Evolutionary conservation across 2,329 filamentous ascomycete genomes (phyloP), one percentile per base, ranked within the genome.

Genomic region (Rhynchosporium graminicola): DNA sequence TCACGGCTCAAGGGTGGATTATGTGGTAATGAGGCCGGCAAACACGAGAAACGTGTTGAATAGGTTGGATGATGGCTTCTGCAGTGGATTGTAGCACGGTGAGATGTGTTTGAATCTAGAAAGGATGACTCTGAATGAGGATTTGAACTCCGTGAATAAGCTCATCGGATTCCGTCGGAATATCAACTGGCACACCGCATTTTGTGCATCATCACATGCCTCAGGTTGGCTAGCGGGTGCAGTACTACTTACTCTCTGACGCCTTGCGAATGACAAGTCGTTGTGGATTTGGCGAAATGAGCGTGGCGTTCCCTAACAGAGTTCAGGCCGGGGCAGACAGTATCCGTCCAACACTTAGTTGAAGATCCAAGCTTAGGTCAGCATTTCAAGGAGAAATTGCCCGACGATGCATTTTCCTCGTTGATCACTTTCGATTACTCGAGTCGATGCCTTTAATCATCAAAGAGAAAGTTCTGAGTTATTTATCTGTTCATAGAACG

Each of bases 21-120:
- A 59, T 59, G 46, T 59, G 57, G 51, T 59, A 59, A 59, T 59
- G 57, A 51, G 46, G 51, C 51, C 51, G 51, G 36, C 1, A 5
- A 40, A 8, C 38, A 54, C 51, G 51, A 54, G 20, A 33, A 54
- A 38, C 51, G 36, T 54, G 51, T 36, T 54, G 36, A 20, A 42
- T 28, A 36, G 54, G 28, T 45, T 46, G 40, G 43, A 46, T 46
- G 40, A 31, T 57, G 54, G 54, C 40, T 20, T 57, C 31, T 26
- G 40, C 29, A 36, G 31, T 48, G 33, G 45, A 48, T 38, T 58
- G 12, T 33, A 12, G 26, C 5, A 54, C 29, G 20, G 33, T 26
- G 33, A 36, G 20, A 6, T 12, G 26, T 12, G n/a, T 33, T 33
- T 8, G 51, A 40, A 8, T 5, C 50, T 20, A 28, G 51, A 20